These are phyloP conservation scores for Didymella glomerata DNA, from an alignment of 2,329 filamentous ascomycete genomes.

Conservation along the genomic window DNA sequence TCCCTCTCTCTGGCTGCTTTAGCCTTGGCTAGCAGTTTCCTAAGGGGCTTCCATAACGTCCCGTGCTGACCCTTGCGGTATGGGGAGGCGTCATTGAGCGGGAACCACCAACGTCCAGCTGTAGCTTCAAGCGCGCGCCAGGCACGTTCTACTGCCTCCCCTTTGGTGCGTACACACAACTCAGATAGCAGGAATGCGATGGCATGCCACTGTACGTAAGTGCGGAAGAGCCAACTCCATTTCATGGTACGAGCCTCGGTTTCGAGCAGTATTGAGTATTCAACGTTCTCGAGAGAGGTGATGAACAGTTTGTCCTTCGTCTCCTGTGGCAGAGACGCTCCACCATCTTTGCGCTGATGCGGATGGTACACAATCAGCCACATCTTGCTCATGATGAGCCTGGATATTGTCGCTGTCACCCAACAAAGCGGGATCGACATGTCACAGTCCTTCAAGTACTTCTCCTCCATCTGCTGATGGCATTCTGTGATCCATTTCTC, in stretches of 20 bases:
- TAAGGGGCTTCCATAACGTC: slow-evolving; percentile 70
- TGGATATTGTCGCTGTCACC: slow-evolving; percentile 72
- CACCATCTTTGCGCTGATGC: slow-evolving; percentile 67
- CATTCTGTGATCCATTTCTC: slow-evolving; percentile 61
- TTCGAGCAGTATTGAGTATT: slow-evolving; percentile 72
- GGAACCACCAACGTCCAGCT: slow-evolving; percentile 54
- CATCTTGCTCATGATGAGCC: slow-evolving; percentile 79
- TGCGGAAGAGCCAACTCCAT: slow-evolving; percentile 72
- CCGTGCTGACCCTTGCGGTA: slow-evolving; percentile 52
- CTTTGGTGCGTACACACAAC: slow-evolving; percentile 64
- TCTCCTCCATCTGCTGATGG: slow-evolving; percentile 58
- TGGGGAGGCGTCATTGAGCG: slow-evolving; percentile 35
- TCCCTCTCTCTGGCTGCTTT: slow-evolving; percentile 62
- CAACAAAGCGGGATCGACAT: slow-evolving; percentile 69
- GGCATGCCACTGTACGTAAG: slow-evolving; percentile 72
- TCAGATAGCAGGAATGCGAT: slow-evolving; percentile 69
- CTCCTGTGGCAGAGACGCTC: slow-evolving; percentile 66
- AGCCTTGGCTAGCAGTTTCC: slow-evolving; percentile 68
- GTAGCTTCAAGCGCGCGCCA: slow-evolving; percentile 65
- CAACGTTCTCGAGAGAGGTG: slow-evolving; percentile 77
- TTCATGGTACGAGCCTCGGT: slow-evolving; percentile 68
- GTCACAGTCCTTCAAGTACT: slow-evolving; percentile 62
- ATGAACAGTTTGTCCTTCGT: slow-evolving; percentile 74
- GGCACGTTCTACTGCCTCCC: slow-evolving; percentile 66
- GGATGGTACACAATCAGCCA: slow-evolving; percentile 81